Evolutionary conservation across 106 monocot genomes (phyloP).

Genomic region (Dioscorea dumetorum): DNA sequence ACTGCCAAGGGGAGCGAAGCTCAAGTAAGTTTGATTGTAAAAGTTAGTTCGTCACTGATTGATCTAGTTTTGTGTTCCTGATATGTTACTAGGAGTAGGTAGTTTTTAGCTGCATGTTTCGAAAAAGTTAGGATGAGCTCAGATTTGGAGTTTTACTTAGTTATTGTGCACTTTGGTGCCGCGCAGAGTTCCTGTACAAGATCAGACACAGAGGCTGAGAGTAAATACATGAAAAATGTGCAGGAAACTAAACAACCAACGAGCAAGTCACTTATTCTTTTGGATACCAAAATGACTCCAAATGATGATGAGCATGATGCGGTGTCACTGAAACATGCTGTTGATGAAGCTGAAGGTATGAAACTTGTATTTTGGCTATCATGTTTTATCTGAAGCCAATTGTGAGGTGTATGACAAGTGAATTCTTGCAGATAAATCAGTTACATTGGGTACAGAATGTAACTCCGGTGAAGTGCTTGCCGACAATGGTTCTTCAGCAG

Average conservation of each 20-base stretch:
- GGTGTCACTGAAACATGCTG: conserved; percentile 1
- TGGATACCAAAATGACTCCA: not conserved
- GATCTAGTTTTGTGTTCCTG: not conserved
- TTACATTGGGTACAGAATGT: not conserved
- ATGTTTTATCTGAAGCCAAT: not conserved
- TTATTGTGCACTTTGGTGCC: conserved; percentile 15
- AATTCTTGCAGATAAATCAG: conserved; percentile 4
- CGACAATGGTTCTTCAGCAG: not conserved
- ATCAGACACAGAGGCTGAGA: conserved; percentile 57
- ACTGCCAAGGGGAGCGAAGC: conserved; percentile 76
- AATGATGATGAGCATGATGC: conserved; percentile 4
- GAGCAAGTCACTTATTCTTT: not conserved
- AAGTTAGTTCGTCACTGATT: not conserved
- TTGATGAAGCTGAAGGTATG: conserved; percentile 23
- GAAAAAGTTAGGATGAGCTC: conserved; percentile 12
- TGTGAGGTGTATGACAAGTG: not conserved
- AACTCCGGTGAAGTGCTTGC: not conserved
- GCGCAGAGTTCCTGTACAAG: conserved; percentile 74
- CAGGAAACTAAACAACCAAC: conserved; percentile 11
- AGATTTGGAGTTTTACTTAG: conserved; percentile 4
- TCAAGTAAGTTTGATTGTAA: conserved; percentile 38
- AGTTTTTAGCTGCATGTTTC: not conserved
- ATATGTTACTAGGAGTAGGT: not conserved
- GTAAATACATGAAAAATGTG: conserved; percentile 27
- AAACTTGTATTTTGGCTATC: not conserved